These are phyloP conservation scores for Medicago ruthenica DNA, from an alignment of 306 rosid genomes.

Conservation along the genomic window DNA sequence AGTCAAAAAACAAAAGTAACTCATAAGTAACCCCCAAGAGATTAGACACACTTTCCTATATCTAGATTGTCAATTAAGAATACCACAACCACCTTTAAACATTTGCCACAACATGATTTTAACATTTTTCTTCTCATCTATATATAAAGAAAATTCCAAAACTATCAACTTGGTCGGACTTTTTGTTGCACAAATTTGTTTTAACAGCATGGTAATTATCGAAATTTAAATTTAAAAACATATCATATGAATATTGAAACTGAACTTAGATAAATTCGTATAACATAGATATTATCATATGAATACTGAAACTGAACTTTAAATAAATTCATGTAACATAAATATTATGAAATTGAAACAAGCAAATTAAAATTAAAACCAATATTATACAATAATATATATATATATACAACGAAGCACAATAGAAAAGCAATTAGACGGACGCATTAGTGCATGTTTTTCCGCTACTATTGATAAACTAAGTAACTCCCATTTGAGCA, in stretches of 20 bases:
- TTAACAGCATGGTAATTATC: not conserved
- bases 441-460: not conserved
- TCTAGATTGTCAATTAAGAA: constrained; percentile 25
- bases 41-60: not conserved
- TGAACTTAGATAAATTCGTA: not conserved
- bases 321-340: not conserved
- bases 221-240: not conserved
- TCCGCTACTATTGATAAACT: not conserved
- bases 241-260: not conserved
- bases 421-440: too few species aligned
- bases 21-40: not conserved
- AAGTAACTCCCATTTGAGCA: not conserved
- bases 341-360: not conserved
- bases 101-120: not conserved
- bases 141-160: not conserved
- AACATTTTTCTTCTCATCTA: not conserved
- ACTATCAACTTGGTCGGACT: not conserved
- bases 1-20: not conserved
- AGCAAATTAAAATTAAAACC: not conserved
- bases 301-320: not conserved
- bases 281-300: not conserved
- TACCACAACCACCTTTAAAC: constrained; percentile 18
- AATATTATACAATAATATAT: not conserved
- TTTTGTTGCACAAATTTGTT: not conserved
- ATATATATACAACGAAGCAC: not conserved